These are phyloP conservation scores for Gryganskiella cystojenkinii DNA, from an alignment of 192 early-diverging fungal species.

Conservation along the genomic window DNA sequence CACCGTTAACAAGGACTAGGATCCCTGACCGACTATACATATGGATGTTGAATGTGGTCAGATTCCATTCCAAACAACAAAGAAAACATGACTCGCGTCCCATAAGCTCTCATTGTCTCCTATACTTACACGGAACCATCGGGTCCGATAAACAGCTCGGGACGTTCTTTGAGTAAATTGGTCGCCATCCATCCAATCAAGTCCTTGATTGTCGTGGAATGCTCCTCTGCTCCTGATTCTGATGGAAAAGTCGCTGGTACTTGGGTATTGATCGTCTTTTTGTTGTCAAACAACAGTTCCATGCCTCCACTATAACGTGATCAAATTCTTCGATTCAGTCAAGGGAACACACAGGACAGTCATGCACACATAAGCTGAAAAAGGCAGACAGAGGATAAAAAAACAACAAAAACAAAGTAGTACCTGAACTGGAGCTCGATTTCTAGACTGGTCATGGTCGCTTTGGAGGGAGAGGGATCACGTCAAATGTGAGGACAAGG, in stretches of 20 bases:
- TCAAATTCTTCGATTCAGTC: neutral
- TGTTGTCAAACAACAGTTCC: conserved; percentile 90
- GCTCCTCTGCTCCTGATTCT: conserved; percentile 24
- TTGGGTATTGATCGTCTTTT: conserved; percentile 63
- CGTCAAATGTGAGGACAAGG: no score
- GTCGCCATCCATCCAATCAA: conserved; percentile 79
- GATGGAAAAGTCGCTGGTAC: conserved; percentile 56
- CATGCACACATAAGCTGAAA: neutral
- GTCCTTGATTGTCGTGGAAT: conserved; percentile 68
- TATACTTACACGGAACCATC: conserved; percentile 80
- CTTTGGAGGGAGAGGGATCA: no score
- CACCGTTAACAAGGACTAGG: conserved; percentile 93
- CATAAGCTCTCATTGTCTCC: neutral
- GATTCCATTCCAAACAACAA: neutral
- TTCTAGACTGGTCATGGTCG: conserved; percentile 10
- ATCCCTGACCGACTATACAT: conserved; percentile 88
- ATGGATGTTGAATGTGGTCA: neutral
- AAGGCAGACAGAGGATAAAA: neutral
- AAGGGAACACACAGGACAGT: no score
- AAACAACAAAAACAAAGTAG: neutral
- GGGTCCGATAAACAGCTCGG: conserved; percentile 87
- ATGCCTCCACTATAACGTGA: conserved; percentile 79
- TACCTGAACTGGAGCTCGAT: conserved; percentile 54
- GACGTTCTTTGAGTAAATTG: conserved; percentile 75
- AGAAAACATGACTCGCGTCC: neutral